phyloP scores from a whole-genome alignment of 192 early-diverging fungal genomes.

The Phycomyces nitens region DNA sequence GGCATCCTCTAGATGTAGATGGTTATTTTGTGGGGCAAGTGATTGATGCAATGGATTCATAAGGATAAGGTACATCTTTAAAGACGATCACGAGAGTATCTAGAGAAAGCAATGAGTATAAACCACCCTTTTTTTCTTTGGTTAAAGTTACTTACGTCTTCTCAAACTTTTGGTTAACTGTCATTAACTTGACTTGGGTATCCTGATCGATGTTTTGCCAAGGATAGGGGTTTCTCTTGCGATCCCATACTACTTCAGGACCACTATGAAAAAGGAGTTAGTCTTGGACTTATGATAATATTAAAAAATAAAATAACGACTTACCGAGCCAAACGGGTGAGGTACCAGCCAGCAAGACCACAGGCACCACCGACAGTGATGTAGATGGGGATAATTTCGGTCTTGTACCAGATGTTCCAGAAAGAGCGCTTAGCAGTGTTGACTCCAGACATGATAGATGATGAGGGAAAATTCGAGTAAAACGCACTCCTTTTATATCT shows the following conservation, averaged over 20 bases:
- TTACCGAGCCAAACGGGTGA: constrained; percentile 51
- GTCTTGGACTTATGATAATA: too few relatives aligned
- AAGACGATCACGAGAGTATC: too few relatives aligned
- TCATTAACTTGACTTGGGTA: constrained; percentile 56
- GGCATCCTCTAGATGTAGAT: too few relatives aligned
- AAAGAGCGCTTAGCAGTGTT: constrained; percentile 49
- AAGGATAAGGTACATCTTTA: too few relatives aligned
- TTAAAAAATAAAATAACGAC: neutral
- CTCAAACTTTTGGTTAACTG: constrained; percentile 54
- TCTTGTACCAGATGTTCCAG: constrained; percentile 53
- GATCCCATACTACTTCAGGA: constrained; percentile 59
- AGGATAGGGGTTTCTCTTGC: constrained; percentile 37
- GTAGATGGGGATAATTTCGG: constrained; percentile 60
- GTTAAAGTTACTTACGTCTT: constrained; percentile 44
- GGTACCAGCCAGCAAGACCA: constrained; percentile 54
- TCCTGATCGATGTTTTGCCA: constrained; percentile 59
- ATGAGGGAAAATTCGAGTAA: too few relatives aligned
- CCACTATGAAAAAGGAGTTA: too few relatives aligned
- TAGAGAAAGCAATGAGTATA: too few relatives aligned
- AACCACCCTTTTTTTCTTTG: too few relatives aligned
- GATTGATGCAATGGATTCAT: too few relatives aligned
- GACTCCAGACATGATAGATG: constrained; percentile 37
- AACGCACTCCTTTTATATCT: too few relatives aligned
- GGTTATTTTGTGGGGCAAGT: too few relatives aligned
- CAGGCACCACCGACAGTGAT: constrained; percentile 37